phyloP scores from a whole-genome alignment of 2,329 filamentous ascomycete genomes.

The Pseudonectria buxi region DNA sequence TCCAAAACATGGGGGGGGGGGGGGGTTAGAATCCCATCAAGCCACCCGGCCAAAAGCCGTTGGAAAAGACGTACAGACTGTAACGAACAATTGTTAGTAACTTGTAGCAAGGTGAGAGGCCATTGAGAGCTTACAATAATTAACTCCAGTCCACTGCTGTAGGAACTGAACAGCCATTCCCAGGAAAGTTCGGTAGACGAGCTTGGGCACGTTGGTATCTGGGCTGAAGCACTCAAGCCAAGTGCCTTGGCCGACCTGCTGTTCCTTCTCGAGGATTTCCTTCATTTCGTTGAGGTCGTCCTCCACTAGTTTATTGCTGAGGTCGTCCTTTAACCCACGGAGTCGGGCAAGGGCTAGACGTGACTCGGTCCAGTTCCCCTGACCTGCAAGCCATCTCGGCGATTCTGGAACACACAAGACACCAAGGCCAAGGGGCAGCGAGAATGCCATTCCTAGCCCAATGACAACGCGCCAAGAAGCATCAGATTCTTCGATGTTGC shows the following conservation, averaged over 20 bases:
- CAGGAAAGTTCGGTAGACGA: constrained; percentile 57
- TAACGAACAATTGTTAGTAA: too few relatives aligned
- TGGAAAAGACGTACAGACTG: too few relatives aligned
- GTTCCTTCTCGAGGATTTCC: constrained; percentile 39
- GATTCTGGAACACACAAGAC: constrained; percentile 50
- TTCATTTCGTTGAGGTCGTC: constrained; percentile 48
- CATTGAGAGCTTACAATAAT: constrained; percentile 42
- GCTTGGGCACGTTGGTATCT: constrained; percentile 42
- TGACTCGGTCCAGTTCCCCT: constrained; percentile 40
- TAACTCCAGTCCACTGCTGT: constrained; percentile 60
- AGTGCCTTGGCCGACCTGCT: constrained; percentile 37
- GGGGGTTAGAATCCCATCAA: too few relatives aligned
- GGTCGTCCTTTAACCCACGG: constrained; percentile 43
- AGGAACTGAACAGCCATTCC: constrained; percentile 58
- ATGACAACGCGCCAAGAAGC: constrained; percentile 58
- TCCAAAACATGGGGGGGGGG: too few relatives aligned
- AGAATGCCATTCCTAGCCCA: constrained; percentile 46
- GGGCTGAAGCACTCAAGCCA: constrained; percentile 57
- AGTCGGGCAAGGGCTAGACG: constrained; percentile 46
- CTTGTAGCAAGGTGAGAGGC: constrained; percentile 41
- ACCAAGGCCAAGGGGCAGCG: constrained; percentile 45
- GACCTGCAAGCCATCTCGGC: constrained; percentile 48
- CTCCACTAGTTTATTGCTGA: constrained; percentile 37
- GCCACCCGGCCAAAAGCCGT: too few relatives aligned
- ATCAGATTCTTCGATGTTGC: constrained; percentile 33